Evolutionary conservation across 176 grass and related monocot genomes (phyloP), one percentile per base, ranked within the genome.

Genomic region (Oryza longistaminata): DNA sequence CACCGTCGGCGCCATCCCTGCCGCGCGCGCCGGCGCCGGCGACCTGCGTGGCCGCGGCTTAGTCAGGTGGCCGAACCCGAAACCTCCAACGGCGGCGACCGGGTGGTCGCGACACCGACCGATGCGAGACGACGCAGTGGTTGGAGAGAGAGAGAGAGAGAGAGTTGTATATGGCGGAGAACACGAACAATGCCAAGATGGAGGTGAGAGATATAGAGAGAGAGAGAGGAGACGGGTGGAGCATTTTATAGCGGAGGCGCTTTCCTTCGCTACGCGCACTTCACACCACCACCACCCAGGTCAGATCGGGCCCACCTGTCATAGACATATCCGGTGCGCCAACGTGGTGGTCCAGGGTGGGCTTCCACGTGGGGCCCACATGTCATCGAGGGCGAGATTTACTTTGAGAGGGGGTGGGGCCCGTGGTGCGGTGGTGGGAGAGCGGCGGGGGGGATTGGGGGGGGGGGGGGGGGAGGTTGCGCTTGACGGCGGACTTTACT

Each of bases 1-100:
- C 77, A 88, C 89, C 77, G 91, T 85, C 73, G 96, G 91, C 70
- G 92, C 93, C 93, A 96, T 96, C 88, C 81, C 75, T 77, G 60
- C 77, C 75, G 88, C 44, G 89, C 92, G 83, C 53, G 19, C 53
- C 19, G 17, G 86, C 92, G 26, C 70, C 26, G 74, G 72, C 11
- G 68, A 52, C 37, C 34, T 60, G 55, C 43, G 55, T 61, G 48
- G 72, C 40, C 77, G 75, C 34, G 73, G 48, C 75, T 66, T 76
- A 68, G 77, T 89, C 82, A 81, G 74, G 35, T 35, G 48, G 7
- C 7, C 39, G 39, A n/a, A 22, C 71, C 14, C 2, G 37, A n/a
- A 39, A 77, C 10, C 33, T 35, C 48, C 48, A 6, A 17, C 53
- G 6, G 34, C 71, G 34, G 4, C 34, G 53, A 37, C 35, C 35